A percentile compares a stretch with the other conserved stretches of the same genome.
Conservation (phyloP, 129 eudicot genomes). For the Centrapalus pauciflorus region DNA sequence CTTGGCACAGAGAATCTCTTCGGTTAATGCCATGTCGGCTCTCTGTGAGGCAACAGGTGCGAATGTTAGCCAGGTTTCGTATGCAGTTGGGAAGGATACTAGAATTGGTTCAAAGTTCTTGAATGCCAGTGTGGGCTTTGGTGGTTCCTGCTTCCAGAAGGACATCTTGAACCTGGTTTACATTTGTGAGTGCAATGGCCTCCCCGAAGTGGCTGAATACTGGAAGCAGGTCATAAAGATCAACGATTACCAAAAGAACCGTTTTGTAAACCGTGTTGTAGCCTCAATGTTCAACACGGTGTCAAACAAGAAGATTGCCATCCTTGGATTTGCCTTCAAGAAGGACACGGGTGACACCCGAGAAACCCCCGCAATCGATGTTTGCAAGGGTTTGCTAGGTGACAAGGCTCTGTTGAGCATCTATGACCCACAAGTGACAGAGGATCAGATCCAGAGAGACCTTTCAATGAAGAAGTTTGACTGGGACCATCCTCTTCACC, state of each 20-base stretch:
- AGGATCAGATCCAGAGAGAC: constrained; percentile 85
- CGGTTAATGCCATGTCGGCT: constrained; percentile 91
- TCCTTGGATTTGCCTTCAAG: constrained; percentile 89
- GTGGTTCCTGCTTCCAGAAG: constrained; percentile 92
- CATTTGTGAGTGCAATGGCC: constrained; percentile 90
- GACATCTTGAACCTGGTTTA: constrained; percentile 77
- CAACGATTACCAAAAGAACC: constrained; percentile 80
- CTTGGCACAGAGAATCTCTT: constrained; percentile 86
- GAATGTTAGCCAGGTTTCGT: constrained; percentile 65
- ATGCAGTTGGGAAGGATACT: constrained; percentile 79
- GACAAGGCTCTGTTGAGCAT: constrained; percentile 82
- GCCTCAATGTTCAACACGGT: constrained; percentile 91
- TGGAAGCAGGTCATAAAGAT: constrained; percentile 93
- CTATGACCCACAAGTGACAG: constrained; percentile 84
- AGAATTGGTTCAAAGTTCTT: constrained; percentile 80
- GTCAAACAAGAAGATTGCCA: constrained; percentile 71
- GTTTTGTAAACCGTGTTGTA: constrained; percentile 90
- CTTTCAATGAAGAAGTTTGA: constrained; percentile 78
- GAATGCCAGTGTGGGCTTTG: constrained; percentile 84
- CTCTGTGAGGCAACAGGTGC: constrained; percentile 93
- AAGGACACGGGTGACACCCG: constrained; percentile 82
- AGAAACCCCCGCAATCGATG: constrained; percentile 90
- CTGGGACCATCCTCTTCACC: constrained; percentile 94
- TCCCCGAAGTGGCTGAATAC: constrained; percentile 89
- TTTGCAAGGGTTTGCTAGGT: constrained; percentile 76